Conservation (phyloP, 2,329 filamentous ascomycete species). For the Elsinoe ampelina region DNA sequence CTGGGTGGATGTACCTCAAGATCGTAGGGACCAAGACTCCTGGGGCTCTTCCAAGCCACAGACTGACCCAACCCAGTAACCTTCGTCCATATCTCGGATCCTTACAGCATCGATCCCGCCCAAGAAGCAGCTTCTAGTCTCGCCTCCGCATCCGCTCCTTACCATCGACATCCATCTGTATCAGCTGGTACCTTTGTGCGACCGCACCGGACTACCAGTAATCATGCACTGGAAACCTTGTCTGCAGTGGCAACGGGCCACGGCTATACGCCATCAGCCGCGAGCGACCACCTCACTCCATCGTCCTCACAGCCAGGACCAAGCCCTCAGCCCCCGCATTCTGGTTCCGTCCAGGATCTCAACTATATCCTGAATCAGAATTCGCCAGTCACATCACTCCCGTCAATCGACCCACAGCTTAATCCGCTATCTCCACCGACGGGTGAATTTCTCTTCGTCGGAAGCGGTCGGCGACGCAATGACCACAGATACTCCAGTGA, state of each 20-base stretch:
- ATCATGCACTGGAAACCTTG: constrained; percentile 45
- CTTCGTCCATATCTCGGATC: constrained; percentile 54
- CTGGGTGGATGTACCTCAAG: constrained; percentile 55
- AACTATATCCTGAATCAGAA: constrained; percentile 47
- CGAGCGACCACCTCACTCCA: constrained; percentile 19
- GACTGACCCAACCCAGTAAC: constrained; percentile 36
- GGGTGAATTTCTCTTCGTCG: background rate
- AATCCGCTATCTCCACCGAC: constrained; percentile 19
- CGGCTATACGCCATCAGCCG: constrained; percentile 19
- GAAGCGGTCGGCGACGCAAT: background rate
- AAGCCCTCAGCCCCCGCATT: constrained; percentile 10
- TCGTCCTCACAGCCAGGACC: constrained; percentile 20
- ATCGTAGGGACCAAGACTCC: constrained; percentile 33
- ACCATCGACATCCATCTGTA: background rate
- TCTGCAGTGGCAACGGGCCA: constrained; percentile 43
- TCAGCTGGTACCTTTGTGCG: background rate
- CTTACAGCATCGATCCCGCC: constrained; percentile 42
- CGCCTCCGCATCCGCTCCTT: background rate
- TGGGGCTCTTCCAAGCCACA: background rate
- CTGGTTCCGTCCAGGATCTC: constrained; percentile 34
- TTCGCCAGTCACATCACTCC: constrained; percentile 26
- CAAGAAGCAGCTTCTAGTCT: background rate
- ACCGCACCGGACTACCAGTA: background rate
- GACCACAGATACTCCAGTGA: background rate
- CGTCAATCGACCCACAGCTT: constrained; percentile 36